These are phyloP conservation scores for Ophiostoma perfectum DNA, from an alignment of 2,329 filamentous ascomycete genomes.

Conservation along the genomic window DNA sequence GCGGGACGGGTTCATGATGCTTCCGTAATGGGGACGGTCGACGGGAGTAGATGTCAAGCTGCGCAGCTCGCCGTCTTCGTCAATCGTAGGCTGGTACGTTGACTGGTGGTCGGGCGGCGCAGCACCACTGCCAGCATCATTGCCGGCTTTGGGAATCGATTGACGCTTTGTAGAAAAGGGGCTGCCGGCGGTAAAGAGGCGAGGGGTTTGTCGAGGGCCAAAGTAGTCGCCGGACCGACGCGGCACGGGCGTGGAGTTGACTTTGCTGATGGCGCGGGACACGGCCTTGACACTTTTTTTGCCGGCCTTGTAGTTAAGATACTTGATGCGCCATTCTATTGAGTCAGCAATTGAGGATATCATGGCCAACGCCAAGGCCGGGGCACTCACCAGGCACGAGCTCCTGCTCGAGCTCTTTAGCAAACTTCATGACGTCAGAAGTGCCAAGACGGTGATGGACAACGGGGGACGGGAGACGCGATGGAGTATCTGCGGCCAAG, in stretches of 20 bases:
- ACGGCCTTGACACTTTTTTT: constrained; percentile 93
- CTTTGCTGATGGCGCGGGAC: constrained; percentile 61
- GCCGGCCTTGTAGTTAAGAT: constrained; percentile 89
- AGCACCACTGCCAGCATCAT: not conserved
- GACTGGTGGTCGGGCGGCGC: constrained; percentile 22
- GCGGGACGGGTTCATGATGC: constrained; percentile 44
- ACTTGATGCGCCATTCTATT: constrained; percentile 83
- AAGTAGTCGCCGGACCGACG: constrained; percentile 32
- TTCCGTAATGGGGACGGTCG: constrained; percentile 47
- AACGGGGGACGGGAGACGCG: not conserved
- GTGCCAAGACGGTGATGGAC: not conserved
- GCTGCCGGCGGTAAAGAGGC: constrained; percentile 22
- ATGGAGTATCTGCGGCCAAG: not conserved
- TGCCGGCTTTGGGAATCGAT: not conserved
- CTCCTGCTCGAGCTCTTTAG: constrained; percentile 77
- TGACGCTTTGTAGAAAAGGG: constrained; percentile 28
- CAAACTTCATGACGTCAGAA: constrained; percentile 55
- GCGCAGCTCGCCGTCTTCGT: constrained; percentile 35
- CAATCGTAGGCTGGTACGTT: constrained; percentile 1
- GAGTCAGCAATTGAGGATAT: not conserved
- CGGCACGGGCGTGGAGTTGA: constrained; percentile 47
- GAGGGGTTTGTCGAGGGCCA: constrained; percentile 33
- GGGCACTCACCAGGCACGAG: constrained; percentile 66
- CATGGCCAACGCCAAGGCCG: too few species aligned
- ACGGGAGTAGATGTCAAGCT: constrained; percentile 37